Base-by-base conservation (phyloP, 345 rosid species). In the Heritiera fomes region DNA sequence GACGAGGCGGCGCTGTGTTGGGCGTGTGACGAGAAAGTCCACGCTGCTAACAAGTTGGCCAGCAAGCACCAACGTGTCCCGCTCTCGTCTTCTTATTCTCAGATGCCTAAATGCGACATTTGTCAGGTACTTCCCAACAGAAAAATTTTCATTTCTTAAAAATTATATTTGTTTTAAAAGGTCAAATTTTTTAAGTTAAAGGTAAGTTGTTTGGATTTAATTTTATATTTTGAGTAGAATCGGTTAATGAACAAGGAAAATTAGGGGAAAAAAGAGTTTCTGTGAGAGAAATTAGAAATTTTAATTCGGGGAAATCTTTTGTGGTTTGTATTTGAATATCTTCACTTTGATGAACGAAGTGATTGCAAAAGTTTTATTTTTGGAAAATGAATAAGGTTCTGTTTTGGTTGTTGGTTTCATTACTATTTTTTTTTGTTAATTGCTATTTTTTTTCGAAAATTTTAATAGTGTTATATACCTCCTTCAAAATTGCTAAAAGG, bases 1-100 rank as follows among this genome's bases (percentile, higher is more conserved):
- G 98, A 96, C 76, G 99, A 96, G 88, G 99, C 99, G 75, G 99
- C 98, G 34, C 83, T 96, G 68, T 96, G 99, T 86, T 94, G 88
- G 91, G 86, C 84, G 14, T 96, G 99, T 71, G 99, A 96, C 47
- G 92, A 91, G 82, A 90, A 94, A 83, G 80, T 96, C 20, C 99
- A 96, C 81, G 98, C 97, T 0, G 97, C 97, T 41, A 96, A 94
- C 85, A 96, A 96, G 93, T 92, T 96, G 41, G 99, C 99, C 8
- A 89, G 91, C 79, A 96, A 96, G 88, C 99, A 96, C 80, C 95
- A 92, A 88, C 87, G 99, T 66, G 95, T 94, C 50, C 94, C 97
- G 58, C 92, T 96, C 58, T 86, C 91, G 63, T 64, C 72, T 50
- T 88, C 97, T 53, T 78, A 95, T 61, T 82, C 93, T n/a, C 96